phyloP scores from a whole-genome alignment of 2,329 filamentous ascomycete species.

The Simplicillium sp. region DNA sequence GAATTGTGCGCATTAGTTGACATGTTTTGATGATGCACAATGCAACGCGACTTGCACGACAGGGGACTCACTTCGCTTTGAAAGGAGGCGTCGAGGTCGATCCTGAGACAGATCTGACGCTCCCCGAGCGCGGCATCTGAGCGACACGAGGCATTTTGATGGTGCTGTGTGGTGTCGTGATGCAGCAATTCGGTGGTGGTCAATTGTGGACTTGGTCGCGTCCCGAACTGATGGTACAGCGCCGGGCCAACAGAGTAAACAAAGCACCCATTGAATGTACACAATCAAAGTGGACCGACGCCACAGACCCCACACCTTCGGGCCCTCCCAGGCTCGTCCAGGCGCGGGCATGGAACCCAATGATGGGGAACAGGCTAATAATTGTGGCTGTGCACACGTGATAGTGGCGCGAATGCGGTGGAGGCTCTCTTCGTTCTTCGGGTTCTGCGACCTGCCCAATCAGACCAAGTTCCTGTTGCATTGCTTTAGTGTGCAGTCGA shows the following conservation, averaged over 20 bases:
- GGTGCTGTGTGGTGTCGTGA: neutral
- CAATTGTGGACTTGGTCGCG: conserved; percentile 2
- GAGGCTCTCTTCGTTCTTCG: no score
- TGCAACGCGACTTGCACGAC: conserved; percentile 4
- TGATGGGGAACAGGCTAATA: no score
- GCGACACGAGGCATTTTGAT: conserved; percentile 46
- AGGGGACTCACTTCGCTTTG: conserved; percentile 44
- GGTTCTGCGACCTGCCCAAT: no score
- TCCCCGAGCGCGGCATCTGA: conserved; percentile 41
- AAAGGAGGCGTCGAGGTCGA: conserved; percentile 41
- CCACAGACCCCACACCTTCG: no score
- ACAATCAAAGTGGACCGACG: conserved; percentile 2
- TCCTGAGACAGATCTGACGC: conserved; percentile 35
- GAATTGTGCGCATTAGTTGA: conserved; percentile 7
- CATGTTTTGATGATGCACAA: conserved; percentile 9
- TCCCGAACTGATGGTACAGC: conserved; percentile 3
- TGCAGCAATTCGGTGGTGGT: neutral
- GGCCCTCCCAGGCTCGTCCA: no score
- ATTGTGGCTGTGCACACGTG: conserved; percentile 2
- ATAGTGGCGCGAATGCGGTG: neutral
- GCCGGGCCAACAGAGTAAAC: conserved; percentile 7
- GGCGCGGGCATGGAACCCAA: no score
- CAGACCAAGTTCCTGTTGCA: no score
- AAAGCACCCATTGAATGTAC: conserved; percentile 6
- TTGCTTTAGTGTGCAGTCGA: no score